These are phyloP conservation scores for Penicillium malachiteum DNA, from an alignment of 495 filamentous ascomycete genomes.

Conservation along the genomic window DNA sequence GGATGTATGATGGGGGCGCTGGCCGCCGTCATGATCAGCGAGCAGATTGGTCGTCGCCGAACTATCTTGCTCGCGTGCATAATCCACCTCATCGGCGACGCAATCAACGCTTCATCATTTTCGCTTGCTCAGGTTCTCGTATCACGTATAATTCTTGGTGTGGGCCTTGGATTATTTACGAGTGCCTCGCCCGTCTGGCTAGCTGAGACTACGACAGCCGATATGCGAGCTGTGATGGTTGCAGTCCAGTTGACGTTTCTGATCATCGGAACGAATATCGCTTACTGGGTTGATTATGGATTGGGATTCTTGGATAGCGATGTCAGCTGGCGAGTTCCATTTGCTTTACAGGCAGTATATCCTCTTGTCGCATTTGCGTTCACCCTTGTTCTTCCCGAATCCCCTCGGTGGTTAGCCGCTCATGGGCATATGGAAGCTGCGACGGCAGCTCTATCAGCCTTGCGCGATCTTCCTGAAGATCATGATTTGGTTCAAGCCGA, in stretches of 20 bases:
- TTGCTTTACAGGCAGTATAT: slow-evolving; percentile 40
- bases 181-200: slow-evolving; percentile 17
- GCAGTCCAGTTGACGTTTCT: slow-evolving; percentile 14
- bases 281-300: slow-evolving; percentile 32
- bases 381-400: slow-evolving; percentile 4
- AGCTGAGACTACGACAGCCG: slow-evolving; percentile 9
- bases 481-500: slow-evolving; percentile 7
- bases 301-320: slow-evolving; percentile 13
- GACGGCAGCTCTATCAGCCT: slow-evolving; percentile 33
- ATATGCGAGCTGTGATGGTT: slow-evolving; percentile 13
- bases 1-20: background rate
- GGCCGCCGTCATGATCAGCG: background rate
- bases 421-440: slow-evolving; percentile 29
- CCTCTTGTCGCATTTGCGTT: slow-evolving; percentile 11
- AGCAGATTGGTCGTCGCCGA: background rate
- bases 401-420: slow-evolving; percentile 29
- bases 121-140: slow-evolving; percentile 43
- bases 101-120: slow-evolving; percentile 49
- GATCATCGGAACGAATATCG: slow-evolving; percentile 18
- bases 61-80: background rate
- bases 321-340: slow-evolving; percentile 44
- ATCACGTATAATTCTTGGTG: slow-evolving; percentile 37
- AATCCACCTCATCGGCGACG: slow-evolving; percentile 36
- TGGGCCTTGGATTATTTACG: slow-evolving; percentile 24
- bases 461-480: slow-evolving; percentile 12